Conservation (phyloP, 225 moss, liverwort and hornwort species). For the Lunularia cruciata region DNA sequence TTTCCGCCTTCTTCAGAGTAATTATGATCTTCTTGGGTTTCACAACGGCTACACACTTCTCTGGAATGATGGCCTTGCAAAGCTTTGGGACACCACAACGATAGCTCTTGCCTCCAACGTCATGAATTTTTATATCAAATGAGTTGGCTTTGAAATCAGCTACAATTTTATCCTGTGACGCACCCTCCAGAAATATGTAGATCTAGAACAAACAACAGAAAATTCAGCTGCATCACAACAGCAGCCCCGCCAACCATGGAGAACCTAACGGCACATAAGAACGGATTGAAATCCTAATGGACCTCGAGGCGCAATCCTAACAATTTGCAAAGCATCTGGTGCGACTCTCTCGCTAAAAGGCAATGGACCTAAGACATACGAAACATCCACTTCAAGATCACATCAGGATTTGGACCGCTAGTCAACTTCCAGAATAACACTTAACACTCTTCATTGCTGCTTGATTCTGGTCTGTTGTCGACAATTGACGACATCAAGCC, state of each 20-base stretch:
- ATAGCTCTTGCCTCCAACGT: constrained; percentile 37
- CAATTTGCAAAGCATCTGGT: not conserved
- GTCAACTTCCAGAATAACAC: no score
- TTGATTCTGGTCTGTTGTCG: no score
- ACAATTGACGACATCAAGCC: not conserved
- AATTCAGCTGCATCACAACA: not conserved
- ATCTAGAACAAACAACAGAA: constrained; percentile 7
- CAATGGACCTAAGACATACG: not conserved
- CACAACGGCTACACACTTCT: constrained; percentile 18
- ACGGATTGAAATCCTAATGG: no score
- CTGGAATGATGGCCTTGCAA: constrained; percentile 18
- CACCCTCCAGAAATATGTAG: constrained; percentile 35
- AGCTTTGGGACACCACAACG: constrained; percentile 31
- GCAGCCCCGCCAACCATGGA: not conserved
- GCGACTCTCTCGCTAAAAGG: no score
- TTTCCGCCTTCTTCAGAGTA: constrained; percentile 21
- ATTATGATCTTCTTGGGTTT: constrained; percentile 32
- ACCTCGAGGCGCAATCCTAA: no score
- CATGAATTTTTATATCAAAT: constrained; percentile 31
- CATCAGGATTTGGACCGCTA: not conserved
- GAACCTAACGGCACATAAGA: no score
- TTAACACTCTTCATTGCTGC: no score
- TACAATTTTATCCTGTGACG: constrained; percentile 28
- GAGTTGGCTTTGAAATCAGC: constrained; percentile 22
- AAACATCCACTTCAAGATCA: not conserved